Conservation (phyloP, 78 protist genomes). For the Tieghemostelium lacteum region DNA sequence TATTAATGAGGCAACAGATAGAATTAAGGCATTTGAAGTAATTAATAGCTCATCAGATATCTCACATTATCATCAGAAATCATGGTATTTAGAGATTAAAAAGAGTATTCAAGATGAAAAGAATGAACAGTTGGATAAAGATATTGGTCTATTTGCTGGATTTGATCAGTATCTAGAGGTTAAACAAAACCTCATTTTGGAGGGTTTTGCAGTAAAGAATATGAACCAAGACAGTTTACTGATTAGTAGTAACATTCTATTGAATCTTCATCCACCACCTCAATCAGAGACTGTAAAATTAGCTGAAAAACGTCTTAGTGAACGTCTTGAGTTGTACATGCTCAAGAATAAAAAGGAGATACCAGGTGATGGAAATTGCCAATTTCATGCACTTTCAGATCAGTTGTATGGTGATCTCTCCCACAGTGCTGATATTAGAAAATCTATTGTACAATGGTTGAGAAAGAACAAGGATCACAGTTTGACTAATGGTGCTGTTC, state of each 20-base stretch:
- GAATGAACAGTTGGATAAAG: constrained; percentile 5
- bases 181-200: constrained; percentile 31
- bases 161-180: constrained; percentile 26
- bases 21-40: constrained; percentile 15
- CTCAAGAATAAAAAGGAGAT: constrained; percentile 72
- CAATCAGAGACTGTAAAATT: constrained; percentile 50
- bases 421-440: constrained; percentile 66
- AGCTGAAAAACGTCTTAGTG: constrained; percentile 51
- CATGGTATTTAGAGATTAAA: constrained; percentile 57
- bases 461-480: constrained; percentile 51
- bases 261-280: constrained; percentile 44
- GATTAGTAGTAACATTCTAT: constrained; percentile 26
- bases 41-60: constrained; percentile 31
- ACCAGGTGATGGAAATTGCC: constrained; percentile 80
- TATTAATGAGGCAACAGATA: constrained; percentile 50
- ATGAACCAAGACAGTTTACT: constrained; percentile 59
- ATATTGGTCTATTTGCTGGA: background rate
- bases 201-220: constrained; percentile 41
- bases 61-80: constrained; percentile 4
- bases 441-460: constrained; percentile 75
- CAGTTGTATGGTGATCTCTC: constrained; percentile 51
- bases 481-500: constrained; percentile 68
- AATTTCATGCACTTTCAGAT: constrained; percentile 75
- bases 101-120: constrained; percentile 44
- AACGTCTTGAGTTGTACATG: constrained; percentile 52